A percentile compares a stretch with the other conserved stretches of the same genome.
phyloP scores from a whole-genome alignment of 768 basidiomycete species.

The Serendipita sp. region DNA sequence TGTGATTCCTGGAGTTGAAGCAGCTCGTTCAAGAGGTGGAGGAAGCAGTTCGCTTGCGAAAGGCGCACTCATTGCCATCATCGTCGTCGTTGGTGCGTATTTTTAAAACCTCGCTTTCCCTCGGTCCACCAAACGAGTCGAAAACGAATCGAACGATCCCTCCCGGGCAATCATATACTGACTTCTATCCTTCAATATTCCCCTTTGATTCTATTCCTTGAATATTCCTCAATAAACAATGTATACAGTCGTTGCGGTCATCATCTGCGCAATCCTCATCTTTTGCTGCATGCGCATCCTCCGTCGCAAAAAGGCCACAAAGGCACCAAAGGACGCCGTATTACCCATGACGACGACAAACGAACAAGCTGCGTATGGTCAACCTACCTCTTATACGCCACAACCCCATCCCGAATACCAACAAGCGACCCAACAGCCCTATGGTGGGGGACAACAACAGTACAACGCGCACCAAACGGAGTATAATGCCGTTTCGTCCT shows the following conservation, averaged over 20 bases:
- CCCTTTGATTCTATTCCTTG: too few relatives aligned
- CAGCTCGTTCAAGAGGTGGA: not conserved
- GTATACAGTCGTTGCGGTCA: not conserved
- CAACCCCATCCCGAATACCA: too few relatives aligned
- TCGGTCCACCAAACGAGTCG: too few relatives aligned
- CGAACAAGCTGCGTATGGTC: not conserved
- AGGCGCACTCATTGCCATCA: not conserved
- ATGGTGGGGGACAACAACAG: not conserved
- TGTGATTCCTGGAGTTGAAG: not conserved
- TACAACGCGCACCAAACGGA: not conserved
- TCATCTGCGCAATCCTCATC: not conserved
- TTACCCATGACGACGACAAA: not conserved
- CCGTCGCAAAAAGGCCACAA: not conserved
- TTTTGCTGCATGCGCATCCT: not conserved
- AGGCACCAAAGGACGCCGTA: not conserved
- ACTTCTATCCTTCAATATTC: too few relatives aligned
- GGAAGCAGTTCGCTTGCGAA: not conserved
- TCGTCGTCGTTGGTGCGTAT: not conserved
- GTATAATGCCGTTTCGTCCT: not conserved
- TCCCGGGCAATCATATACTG: too few relatives aligned
- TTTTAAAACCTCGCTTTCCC: not conserved
- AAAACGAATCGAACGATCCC: too few relatives aligned
- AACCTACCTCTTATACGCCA: too few relatives aligned
- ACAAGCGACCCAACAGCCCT: not conserved
- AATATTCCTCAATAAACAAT: too few relatives aligned